Conservation (phyloP, 2,329 filamentous ascomycete species). For the Fusarium concolor region DNA sequence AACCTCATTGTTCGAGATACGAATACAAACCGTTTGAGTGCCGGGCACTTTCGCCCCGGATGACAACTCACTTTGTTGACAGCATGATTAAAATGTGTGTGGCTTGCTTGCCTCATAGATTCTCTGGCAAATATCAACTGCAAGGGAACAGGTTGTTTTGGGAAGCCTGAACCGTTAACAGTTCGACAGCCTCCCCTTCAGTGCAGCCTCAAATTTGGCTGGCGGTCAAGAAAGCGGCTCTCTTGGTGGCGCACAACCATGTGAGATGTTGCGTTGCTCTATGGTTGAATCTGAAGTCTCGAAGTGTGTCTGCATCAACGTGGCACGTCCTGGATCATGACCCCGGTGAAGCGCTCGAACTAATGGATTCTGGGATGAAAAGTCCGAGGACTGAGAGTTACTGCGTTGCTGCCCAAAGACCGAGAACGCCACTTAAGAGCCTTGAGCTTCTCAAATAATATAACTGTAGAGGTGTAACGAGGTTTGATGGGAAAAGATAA, state of each 20-base stretch:
- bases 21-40: constrained; percentile 33
- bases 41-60: constrained; percentile 24
- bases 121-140: neutral
- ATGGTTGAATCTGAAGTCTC: neutral
- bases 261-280: neutral
- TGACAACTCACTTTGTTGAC: neutral
- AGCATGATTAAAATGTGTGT: neutral
- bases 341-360: constrained; percentile 18
- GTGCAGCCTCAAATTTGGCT: constrained; percentile 19
- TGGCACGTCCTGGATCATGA: constrained; percentile 12
- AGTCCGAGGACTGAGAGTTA: neutral
- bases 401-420: constrained; percentile 37
- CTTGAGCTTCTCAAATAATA: constrained; percentile 2
- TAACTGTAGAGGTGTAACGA: constrained; percentile 17
- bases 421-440: neutral
- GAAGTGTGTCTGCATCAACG: constrained; percentile 8
- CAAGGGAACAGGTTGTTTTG: neutral
- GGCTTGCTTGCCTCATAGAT: constrained; percentile 3
- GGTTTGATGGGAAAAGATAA: neutral
- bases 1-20: constrained; percentile 36
- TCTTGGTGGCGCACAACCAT: constrained; percentile 2
- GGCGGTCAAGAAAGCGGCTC: neutral
- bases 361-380: neutral
- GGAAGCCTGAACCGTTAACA: neutral
- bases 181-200: neutral